Conservation (phyloP, 208 protist genomes). For the Wallacemonas sp. region DNA sequence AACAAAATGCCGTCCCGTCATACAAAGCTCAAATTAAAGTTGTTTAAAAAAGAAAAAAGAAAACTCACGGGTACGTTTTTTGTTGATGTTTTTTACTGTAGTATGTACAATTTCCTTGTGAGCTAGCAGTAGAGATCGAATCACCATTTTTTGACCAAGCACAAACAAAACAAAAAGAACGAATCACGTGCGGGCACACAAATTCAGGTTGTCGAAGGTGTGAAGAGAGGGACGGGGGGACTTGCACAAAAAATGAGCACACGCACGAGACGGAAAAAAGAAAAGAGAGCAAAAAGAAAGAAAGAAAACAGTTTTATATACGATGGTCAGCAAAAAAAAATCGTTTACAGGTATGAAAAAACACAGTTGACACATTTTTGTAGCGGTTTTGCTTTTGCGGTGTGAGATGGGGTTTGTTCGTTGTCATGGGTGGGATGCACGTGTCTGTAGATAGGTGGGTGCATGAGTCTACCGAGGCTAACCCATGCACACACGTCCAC, state of each 20-base stretch:
- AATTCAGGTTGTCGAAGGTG: not conserved
- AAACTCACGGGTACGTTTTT: not conserved
- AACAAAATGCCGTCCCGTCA: slow-evolving; percentile 6
- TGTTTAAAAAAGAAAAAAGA: not conserved
- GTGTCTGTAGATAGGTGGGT: too few relatives aligned
- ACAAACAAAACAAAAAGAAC: not conserved
- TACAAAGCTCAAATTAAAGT: not conserved
- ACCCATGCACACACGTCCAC: too few relatives aligned
- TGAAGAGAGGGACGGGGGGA: not conserved
- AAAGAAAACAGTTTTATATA: too few relatives aligned
- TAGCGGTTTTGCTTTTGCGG: too few relatives aligned
- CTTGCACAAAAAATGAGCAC: not conserved
- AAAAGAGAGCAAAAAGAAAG: not conserved
- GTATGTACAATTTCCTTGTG: not conserved
- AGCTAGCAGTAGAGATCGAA: not conserved
- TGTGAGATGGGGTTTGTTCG: too few relatives aligned
- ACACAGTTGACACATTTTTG: too few relatives aligned
- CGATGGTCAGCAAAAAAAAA: too few relatives aligned
- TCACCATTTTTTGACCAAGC: not conserved
- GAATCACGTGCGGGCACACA: not conserved
- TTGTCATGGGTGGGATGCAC: too few relatives aligned
- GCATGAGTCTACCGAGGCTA: too few relatives aligned
- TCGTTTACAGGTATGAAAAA: too few relatives aligned
- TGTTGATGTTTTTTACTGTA: not conserved
- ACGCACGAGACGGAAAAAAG: not conserved